These are phyloP conservation scores for Malania oleifera DNA, from an alignment of 164 flowering plant genomes.

Conservation along the genomic window DNA sequence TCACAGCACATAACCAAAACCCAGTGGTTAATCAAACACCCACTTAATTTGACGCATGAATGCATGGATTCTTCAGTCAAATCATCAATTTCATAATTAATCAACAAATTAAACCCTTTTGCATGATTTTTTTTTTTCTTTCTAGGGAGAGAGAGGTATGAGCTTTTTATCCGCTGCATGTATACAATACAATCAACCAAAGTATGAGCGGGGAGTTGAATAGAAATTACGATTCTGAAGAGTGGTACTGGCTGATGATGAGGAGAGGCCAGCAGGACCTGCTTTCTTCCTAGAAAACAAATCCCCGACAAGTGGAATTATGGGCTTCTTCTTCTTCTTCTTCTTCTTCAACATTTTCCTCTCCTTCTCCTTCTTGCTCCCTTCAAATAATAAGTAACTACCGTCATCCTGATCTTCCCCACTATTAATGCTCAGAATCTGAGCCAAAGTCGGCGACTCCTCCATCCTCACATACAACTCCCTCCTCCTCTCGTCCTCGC, in stretches of 20 bases:
- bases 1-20: no score
- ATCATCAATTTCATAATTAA: no score
- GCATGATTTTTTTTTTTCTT: no score
- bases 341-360: slow-evolving; percentile 14
- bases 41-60: no score
- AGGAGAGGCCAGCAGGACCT: no score
- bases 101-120: no score
- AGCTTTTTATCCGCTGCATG: no score
- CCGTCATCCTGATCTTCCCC: slow-evolving; percentile 12
- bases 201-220: slow-evolving; percentile 14
- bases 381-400: slow-evolving; percentile 19
- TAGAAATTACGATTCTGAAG: slow-evolving; percentile 25
- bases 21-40: no score
- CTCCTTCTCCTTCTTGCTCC: slow-evolving; percentile 17
- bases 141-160: no score
- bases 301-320: slow-evolving; percentile 63
- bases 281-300: slow-evolving; percentile 43
- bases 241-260: slow-evolving; percentile 9
- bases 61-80: no score
- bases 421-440: slow-evolving; percentile 38
- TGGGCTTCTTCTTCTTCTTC: slow-evolving; percentile 57
- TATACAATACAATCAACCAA: no score
- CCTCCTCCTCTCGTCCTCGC: slow-evolving; percentile 17
- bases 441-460: slow-evolving; percentile 30
- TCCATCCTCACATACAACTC: slow-evolving; percentile 24